Conservation (phyloP, 2,329 filamentous ascomycete species). For the Pseudocercospora ulei region DNA sequence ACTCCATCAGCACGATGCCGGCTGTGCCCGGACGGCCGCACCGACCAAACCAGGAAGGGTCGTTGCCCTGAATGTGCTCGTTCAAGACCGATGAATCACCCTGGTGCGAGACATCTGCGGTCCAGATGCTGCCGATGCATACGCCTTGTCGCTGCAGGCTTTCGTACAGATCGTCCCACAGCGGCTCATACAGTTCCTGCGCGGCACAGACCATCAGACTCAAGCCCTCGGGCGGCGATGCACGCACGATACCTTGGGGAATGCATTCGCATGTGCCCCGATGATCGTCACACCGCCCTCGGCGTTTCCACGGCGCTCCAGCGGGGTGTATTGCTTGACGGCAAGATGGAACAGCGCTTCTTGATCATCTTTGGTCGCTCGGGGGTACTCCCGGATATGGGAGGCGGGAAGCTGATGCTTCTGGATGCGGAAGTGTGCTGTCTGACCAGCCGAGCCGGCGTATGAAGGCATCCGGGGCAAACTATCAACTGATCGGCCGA, state of each 20-base stretch:
- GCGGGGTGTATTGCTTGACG: conserved; percentile 80
- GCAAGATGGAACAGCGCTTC: conserved; percentile 64
- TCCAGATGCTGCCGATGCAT: conserved; percentile 72
- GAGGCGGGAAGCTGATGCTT: conserved; percentile 65
- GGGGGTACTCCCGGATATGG: conserved; percentile 73
- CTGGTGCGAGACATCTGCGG: conserved; percentile 43
- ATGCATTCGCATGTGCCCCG: conserved; percentile 80
- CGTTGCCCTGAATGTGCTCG: conserved; percentile 17
- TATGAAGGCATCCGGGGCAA: conserved; percentile 22
- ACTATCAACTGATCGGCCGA: too few relatives aligned
- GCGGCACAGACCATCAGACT: conserved; percentile 2
- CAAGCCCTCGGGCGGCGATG: conserved; percentile 29
- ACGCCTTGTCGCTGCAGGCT: conserved; percentile 53
- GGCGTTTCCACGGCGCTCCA: conserved; percentile 56
- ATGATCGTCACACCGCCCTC: conserved; percentile 77
- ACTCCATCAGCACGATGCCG: background rate
- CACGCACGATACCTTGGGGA: conserved; percentile 91
- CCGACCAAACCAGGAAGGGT: conserved; percentile 10
- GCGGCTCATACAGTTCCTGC: conserved; percentile 4
- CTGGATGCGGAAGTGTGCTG: conserved; percentile 52
- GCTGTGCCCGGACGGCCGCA: background rate
- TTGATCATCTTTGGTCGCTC: conserved; percentile 60
- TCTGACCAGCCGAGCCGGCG: conserved; percentile 6
- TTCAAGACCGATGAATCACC: conserved; percentile 17
- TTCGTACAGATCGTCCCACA: conserved; percentile 68